A percentile compares a stretch with the other conserved stretches of the same genome.
phyloP scores from a whole-genome alignment of 2,329 filamentous ascomycete species.

The Fusarium bulbicola region DNA sequence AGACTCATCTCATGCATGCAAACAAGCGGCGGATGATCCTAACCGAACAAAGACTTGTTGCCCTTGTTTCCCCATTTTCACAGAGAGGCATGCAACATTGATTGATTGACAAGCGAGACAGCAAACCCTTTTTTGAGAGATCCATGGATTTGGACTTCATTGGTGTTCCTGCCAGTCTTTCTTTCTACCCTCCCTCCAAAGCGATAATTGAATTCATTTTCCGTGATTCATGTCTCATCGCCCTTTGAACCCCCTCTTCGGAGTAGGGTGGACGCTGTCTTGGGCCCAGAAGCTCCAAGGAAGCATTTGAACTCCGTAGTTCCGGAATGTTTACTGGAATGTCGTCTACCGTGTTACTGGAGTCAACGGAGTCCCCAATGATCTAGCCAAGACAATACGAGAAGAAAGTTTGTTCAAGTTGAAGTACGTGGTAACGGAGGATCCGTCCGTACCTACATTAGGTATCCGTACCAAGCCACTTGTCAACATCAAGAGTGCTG shows the following conservation, averaged over 20 bases:
- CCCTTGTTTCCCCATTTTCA: conserved; percentile 21
- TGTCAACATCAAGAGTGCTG: not conserved
- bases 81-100: conserved; percentile 1
- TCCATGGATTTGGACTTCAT: conserved; percentile 3
- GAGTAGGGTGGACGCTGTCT: conserved; percentile 1
- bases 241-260: not conserved
- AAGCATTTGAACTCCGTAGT: conserved; percentile 8
- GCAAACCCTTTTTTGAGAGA: conserved; percentile 5
- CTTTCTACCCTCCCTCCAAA: conserved; percentile 5
- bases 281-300: conserved; percentile 24
- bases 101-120: conserved; percentile 17
- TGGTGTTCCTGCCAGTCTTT: not conserved
- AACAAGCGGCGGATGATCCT: conserved; percentile 3
- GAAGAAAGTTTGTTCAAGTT: not conserved
- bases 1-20: conserved; percentile 4
- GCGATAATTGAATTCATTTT: conserved; percentile 7
- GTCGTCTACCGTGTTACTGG: conserved; percentile 18
- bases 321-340: conserved; percentile 26
- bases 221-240: conserved; percentile 17
- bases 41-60: conserved; percentile 27
- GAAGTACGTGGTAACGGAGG: not conserved
- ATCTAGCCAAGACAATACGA: conserved; percentile 9
- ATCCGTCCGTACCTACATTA: not conserved
- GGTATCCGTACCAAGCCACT: not conserved
- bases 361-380: conserved; percentile 1